Conservation (phyloP, 1,284 basidiomycete species). For the Leccinum subrobustum region DNA sequence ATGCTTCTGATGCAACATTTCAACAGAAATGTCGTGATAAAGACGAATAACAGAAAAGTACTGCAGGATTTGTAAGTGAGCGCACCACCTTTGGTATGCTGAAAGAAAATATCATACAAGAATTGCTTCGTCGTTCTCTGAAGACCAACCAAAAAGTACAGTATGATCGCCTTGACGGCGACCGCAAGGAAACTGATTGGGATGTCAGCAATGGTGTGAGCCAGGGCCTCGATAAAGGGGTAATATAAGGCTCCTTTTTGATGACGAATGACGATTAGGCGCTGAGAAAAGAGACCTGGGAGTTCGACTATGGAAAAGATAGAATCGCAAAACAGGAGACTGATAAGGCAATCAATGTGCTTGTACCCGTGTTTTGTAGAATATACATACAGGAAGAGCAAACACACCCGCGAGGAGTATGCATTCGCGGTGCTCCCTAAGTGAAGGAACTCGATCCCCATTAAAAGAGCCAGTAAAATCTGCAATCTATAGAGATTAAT, state of each 20-base stretch:
- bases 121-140: conserved; percentile 41
- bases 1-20: conserved; percentile 59
- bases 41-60: conserved; percentile 49
- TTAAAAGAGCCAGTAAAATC: conserved; percentile 59
- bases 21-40: conserved; percentile 52
- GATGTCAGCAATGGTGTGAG: conserved; percentile 58
- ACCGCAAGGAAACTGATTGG: conserved; percentile 49
- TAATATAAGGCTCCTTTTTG: conserved; percentile 52
- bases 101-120: conserved; percentile 34
- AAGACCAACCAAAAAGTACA: conserved; percentile 59
- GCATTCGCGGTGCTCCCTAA: conserved; percentile 57
- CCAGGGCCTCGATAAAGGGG: conserved; percentile 51
- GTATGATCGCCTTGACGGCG: conserved; percentile 44
- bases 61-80: conserved; percentile 31
- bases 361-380: conserved; percentile 33
- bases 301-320: conserved; percentile 31
- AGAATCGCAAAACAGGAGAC: conserved; percentile 27
- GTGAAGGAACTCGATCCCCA: conserved; percentile 73
- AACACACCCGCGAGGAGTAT: conserved; percentile 74
- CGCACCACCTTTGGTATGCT: fast-evolving
- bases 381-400: conserved; percentile 63
- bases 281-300: conserved; percentile 46
- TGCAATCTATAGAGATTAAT: conserved; percentile 9
- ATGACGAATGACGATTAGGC: conserved; percentile 57
- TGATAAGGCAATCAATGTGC: conserved; percentile 26